Evolutionary conservation across 2,329 filamentous ascomycete species (phyloP), one percentile per base, ranked within the genome.

Genomic region (Coleophoma cylindrospora): DNA sequence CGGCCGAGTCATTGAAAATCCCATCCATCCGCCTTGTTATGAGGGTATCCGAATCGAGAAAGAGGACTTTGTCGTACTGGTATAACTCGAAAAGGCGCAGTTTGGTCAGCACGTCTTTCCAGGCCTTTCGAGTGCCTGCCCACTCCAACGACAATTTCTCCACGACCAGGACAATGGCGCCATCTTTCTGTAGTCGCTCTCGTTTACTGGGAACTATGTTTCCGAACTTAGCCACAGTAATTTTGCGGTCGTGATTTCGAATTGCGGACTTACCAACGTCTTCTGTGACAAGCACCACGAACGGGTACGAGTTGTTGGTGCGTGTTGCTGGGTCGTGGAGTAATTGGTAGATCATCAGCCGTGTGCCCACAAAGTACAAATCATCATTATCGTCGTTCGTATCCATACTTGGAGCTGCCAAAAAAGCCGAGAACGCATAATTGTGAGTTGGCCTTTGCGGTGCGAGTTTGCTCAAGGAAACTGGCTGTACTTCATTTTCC

Each of bases 271-370:
- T 21, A 43, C 40, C n/a, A 8, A 44, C 41, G 7, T 44, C 41
- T 33, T 44, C 41, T 5, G 41, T 44, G 3, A 32, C 41, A 10
- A 44, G n/a, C 7, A 44, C 19, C 7, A 44, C 19, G 5, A 44
- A 22, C 3, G 40, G 51, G 40, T 8, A 51, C 4, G 57, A 55
- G 14, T 53, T 55, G 17, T 62, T 63, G 27, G 59, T 59, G 21
- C 61, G 58, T 3, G 70, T 74, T 7, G 61, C 54, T 0, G 63
- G 57, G 15, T 61, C 65, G 48, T 73, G 68, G 3, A 72, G 60
- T 6, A 73, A 59, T 55, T 73, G 70, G 56, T 72, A 71, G n/a
- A 64, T 59, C 9, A 73, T 60, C 41, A 70, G 57, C 2, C 70
- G 67, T 0, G 68, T 63, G 14, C 64, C 64, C 27, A 62, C 60